Evolutionary conservation across 2,329 filamentous ascomycete genomes (phyloP), one percentile per base, ranked within the genome.

Genomic region (Alternaria triticimaculans): DNA sequence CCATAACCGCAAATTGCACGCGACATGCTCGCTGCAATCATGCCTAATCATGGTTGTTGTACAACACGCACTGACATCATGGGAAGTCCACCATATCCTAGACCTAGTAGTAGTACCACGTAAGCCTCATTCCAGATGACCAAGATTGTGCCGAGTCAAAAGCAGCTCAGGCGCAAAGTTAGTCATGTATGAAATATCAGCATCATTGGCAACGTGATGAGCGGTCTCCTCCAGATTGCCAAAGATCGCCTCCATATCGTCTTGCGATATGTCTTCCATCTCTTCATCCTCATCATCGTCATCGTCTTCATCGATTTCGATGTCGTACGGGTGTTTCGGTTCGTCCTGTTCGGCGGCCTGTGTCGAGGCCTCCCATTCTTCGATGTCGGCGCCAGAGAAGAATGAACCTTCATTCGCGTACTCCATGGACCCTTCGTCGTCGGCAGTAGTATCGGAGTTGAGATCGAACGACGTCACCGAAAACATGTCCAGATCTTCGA

Each of bases 151-250:
- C 10, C 56, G 44, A 51, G n/a, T 33, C 20, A 69, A 51, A 20
- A 73, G 25, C 49, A 73, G 25, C 3, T 65, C 64, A 25, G 71
- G 71, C 14, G 69, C 69, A 28, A 73, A 72, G n/a, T 72, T 73
- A 6, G 58, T 62, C 64, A 72, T 59, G 43, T 67, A 73, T 18
- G 57, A 60, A 6, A 73, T 37, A 21, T 73, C 71, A 6, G 25
- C 26, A 6, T 60, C 60, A 26, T 62, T 65, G 5, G 60, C 59
- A 8, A 55, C 28, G 10, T 62, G 51, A 9, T 64, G 57, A 11
- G 58, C 61, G 4, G 50, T 28, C 10, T 72, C 62, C 28, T 65
- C 57, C 56, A 72, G 50, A 26, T 69, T 69, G 2, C 43, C 49
- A 15, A 73, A 54, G 10, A 73, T 61, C 1, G 59, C 59, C 15